A percentile compares a stretch with the other conserved stretches of the same genome.
These are phyloP conservation scores for Tilletiopsis washingtonensis DNA, from an alignment of 1,284 basidiomycete species.

Conservation along the genomic window DNA sequence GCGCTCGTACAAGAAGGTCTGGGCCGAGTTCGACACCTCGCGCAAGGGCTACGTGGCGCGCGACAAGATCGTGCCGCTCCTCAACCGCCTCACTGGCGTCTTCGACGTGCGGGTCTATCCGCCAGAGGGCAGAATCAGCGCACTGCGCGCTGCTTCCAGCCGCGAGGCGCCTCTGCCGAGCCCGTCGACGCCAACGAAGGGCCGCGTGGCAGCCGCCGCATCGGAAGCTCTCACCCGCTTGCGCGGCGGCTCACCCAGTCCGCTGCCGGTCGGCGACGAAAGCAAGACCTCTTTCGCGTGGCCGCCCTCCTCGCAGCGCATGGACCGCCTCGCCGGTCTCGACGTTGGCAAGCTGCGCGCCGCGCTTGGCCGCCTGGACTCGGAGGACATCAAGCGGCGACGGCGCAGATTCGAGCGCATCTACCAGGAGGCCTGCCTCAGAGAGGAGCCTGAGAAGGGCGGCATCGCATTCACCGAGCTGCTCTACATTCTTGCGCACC, in stretches of 20 bases:
- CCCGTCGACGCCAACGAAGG: neutral
- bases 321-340: conserved; percentile 12
- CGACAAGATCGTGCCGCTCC: conserved; percentile 69
- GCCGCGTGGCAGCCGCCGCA: neutral
- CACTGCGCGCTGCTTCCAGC: neutral
- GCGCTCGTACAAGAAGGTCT: conserved; percentile 76
- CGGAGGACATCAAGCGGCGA: conserved; percentile 27
- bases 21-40: conserved; percentile 74
- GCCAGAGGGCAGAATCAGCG: conserved; percentile 14
- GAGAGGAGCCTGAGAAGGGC: conserved; percentile 53
- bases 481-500: conserved; percentile 78
- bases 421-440: conserved; percentile 33
- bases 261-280: too few relatives aligned
- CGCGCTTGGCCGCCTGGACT: conserved; percentile 16
- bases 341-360: conserved; percentile 16
- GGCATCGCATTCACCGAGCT: conserved; percentile 89
- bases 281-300: conserved; percentile 1
- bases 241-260: conserved; percentile 4
- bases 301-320: conserved; percentile 7
- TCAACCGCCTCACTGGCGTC: conserved; percentile 48
- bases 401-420: conserved; percentile 37
- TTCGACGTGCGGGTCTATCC: conserved; percentile 38
- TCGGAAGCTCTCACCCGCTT: conserved; percentile 2
- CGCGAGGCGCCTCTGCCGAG: neutral
- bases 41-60: conserved; percentile 70